These are phyloP conservation scores for Tricholomella constricta DNA, from an alignment of 768 basidiomycete species.

Conservation along the genomic window DNA sequence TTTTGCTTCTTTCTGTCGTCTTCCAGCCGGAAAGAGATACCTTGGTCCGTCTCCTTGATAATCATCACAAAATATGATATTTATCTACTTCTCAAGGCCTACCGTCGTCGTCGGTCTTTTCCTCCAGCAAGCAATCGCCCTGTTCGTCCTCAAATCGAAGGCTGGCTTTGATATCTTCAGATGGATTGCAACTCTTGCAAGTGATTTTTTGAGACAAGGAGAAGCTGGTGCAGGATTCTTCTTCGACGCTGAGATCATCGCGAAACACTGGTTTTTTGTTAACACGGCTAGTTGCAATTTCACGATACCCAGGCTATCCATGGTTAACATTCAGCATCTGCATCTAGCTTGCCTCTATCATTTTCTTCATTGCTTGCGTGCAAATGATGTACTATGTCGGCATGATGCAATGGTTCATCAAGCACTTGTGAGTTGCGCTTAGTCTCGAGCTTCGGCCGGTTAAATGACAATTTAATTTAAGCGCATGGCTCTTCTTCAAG, in stretches of 20 bases:
- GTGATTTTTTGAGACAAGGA: conserved; percentile 75
- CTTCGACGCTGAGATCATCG: conserved; percentile 66
- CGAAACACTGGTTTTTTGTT: conserved; percentile 84
- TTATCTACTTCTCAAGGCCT: conserved; percentile 46
- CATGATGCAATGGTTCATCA: conserved; percentile 93
- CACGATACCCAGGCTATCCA: conserved; percentile 1
- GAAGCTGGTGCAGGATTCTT: conserved; percentile 79
- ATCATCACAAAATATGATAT: conserved; percentile 1
- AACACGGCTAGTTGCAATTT: conserved; percentile 54
- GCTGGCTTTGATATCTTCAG: conserved; percentile 85
- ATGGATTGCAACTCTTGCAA: conserved; percentile 78
- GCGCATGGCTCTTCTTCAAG: conserved; percentile 94
- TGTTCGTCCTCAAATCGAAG: conserved; percentile 84
- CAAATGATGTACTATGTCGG: conserved; percentile 91
- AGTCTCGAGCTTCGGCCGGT: not conserved
- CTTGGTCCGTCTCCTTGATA: conserved; percentile 54
- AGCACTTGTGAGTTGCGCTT: conserved; percentile 63
- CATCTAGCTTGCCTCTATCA: conserved; percentile 67
- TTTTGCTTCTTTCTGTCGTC: conserved; percentile 72
- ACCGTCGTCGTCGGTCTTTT: conserved; percentile 89
- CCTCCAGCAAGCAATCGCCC: conserved; percentile 80
- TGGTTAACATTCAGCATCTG: conserved; percentile 1
- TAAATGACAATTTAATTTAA: conserved; percentile 23
- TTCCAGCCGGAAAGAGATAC: conserved; percentile 59
- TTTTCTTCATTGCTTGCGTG: conserved; percentile 93